phyloP scores from a whole-genome alignment of 2,329 filamentous ascomycete species.

The Ophiognomonia clavigignenti-juglandacearum region DNA sequence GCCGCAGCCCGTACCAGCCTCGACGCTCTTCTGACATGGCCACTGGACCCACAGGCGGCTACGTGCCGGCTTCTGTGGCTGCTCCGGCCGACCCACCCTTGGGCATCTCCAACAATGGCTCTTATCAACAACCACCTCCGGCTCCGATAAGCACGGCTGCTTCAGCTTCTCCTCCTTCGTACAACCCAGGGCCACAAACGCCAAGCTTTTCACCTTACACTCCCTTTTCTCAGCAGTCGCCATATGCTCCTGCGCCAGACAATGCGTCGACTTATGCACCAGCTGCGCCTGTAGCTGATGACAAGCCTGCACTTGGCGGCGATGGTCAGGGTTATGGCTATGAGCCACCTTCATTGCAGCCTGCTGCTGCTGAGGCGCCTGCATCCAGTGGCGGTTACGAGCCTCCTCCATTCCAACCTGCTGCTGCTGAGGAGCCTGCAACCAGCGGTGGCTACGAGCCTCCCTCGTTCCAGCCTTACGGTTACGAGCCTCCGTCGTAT shows the following conservation, averaged over 20 bases:
- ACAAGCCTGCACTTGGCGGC: slow-evolving; percentile 16
- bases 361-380: slow-evolving; percentile 22
- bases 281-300: slow-evolving; percentile 1
- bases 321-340: slow-evolving; percentile 49
- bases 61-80: slow-evolving; percentile 27
- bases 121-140: slow-evolving; percentile 20
- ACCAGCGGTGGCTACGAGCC: slow-evolving; percentile 51
- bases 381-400: not conserved
- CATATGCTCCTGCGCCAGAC: slow-evolving; percentile 16
- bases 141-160: slow-evolving; percentile 16
- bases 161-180: slow-evolving; percentile 2
- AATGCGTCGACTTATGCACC: slow-evolving; percentile 10
- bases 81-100: slow-evolving; percentile 22
- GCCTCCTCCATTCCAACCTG: too few species aligned
- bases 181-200: not conserved
- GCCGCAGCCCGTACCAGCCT: slow-evolving; percentile 36
- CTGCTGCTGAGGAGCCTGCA: slow-evolving; percentile 23
- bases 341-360: slow-evolving; percentile 38
- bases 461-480: slow-evolving; percentile 55
- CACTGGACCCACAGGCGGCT: slow-evolving; percentile 26
- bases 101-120: slow-evolving; percentile 22
- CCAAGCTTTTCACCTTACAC: slow-evolving; percentile 13
- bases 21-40: slow-evolving; percentile 36
- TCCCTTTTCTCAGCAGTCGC: slow-evolving; percentile 12
- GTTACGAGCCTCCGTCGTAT: slow-evolving; percentile 51